A percentile compares a stretch with the other conserved stretches of the same genome.
phyloP scores from a whole-genome alignment of 2,329 filamentous ascomycete species.

The Polychaeton citri region DNA sequence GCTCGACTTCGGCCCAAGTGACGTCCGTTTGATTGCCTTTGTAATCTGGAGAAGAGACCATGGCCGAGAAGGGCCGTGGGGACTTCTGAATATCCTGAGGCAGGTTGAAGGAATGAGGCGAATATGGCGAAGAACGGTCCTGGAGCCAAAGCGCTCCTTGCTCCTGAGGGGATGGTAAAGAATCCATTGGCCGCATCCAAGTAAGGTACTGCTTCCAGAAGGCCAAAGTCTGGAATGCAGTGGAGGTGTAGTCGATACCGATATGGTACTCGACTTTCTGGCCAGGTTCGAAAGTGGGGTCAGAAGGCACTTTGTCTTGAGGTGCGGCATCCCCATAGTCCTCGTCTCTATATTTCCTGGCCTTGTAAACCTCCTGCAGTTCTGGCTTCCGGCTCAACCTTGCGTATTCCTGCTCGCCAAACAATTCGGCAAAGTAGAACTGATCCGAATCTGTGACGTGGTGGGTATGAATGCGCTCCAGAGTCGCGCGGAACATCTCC shows the following conservation, averaged over 20 bases:
- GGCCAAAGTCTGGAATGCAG: conserved; percentile 30
- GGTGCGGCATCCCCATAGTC: conserved; percentile 11
- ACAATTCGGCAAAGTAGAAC: conserved; percentile 38
- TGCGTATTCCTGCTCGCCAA: conserved; percentile 39
- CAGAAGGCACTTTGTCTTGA: conserved; percentile 23
- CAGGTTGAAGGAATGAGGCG: neutral
- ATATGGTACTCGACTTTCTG: conserved; percentile 35
- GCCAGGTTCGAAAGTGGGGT: conserved; percentile 15
- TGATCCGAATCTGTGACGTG: conserved; percentile 26
- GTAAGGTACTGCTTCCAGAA: conserved; percentile 17
- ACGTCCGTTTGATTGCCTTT: neutral
- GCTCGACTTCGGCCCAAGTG: conserved; percentile 11
- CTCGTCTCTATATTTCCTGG: conserved; percentile 18
- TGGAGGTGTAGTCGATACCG: conserved; percentile 33
- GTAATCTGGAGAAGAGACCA: conserved; percentile 1
- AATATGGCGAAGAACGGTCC: neutral
- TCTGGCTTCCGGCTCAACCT: conserved; percentile 27
- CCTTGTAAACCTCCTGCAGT: conserved; percentile 13
- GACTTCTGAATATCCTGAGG: conserved; percentile 1
- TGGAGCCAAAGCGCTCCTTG: neutral
- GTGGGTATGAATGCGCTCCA: conserved; percentile 24
- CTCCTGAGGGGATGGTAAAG: conserved; percentile 6
- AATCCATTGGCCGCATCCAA: conserved; percentile 24
- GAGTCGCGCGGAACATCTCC: conserved; percentile 30
- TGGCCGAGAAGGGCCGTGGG: conserved; percentile 2